Base-by-base conservation (phyloP, 208 protist species). In the Leishmania guyanensis region DNA sequence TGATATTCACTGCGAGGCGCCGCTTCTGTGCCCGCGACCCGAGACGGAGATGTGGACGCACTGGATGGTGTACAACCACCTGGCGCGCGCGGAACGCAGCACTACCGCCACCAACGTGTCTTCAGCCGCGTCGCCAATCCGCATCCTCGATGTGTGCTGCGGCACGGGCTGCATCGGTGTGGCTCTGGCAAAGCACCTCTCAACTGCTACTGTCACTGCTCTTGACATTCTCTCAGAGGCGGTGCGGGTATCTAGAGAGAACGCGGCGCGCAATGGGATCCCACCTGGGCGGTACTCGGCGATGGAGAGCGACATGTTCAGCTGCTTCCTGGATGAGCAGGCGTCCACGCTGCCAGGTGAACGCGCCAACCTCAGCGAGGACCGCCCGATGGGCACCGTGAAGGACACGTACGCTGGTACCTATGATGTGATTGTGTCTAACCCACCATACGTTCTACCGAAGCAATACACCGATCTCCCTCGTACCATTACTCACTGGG, bases 31-130 rank as follows among this genome's bases (percentile, higher is more conserved):
- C 82, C 95, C 95, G 33, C 77, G 93, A 2, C 90, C 93, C 3
- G 93, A 98, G 85, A 98, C 95, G 51, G 93, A 98, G 85, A 92
- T 95, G 92, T 97, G 93, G 95, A 91, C 89, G 5, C 93, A 96
- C 78, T 98, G 92, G 93, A 58, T 95, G 48, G 86, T 94, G 12
- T 78, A 89, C 36, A 73, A 84, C 43, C 73, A 92, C 76, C 82
- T 97, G 10, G 56, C 46, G 36, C 79, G 64, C 70, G 65, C 78
- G 50, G 73, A 69, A 39, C 20, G 36, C 48, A 53, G 54, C 54
- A n/a, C 46, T 20, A 36, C 43, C 39, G n/a, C 33, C 4, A 66
- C 56, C 51, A 51, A 17, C 46, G 22, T 10, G 33, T 20, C 33
- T 17, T 33, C 10, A 4, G 12, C 33, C 20, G 56, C 0, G 0